These are phyloP conservation scores for Tetrahymena malaccensis DNA, from an alignment of 73 alveolate genomes.

Conservation along the genomic window DNA sequence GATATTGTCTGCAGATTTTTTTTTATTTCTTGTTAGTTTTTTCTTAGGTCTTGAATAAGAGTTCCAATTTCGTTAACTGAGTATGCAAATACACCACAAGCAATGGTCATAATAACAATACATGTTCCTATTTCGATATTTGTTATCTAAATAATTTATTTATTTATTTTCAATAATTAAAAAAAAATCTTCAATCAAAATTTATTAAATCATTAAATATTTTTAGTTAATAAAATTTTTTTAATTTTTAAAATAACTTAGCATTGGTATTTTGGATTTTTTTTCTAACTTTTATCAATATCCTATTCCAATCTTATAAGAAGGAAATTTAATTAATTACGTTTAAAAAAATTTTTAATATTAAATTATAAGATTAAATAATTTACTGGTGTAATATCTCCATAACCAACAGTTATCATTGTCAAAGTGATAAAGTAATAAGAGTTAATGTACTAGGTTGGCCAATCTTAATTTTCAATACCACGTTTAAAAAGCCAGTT, in stretches of 20 bases:
- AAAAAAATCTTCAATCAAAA: neutral
- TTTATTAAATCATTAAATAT: neutral
- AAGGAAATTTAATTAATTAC: neutral
- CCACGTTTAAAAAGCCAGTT: neutral
- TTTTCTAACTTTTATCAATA: too few relatives aligned
- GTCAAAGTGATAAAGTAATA: neutral
- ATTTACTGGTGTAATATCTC: neutral
- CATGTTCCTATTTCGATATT: neutral
- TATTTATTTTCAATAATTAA: neutral
- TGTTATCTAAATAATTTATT: neutral
- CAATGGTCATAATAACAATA: neutral
- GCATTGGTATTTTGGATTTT: too few relatives aligned
- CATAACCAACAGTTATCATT: neutral
- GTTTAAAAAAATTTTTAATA: neutral
- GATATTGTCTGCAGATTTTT: constrained; percentile 25
- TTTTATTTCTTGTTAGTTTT: neutral
- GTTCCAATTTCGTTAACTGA: neutral
- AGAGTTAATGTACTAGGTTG: neutral
- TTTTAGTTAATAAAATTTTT: neutral
- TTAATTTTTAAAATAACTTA: too few relatives aligned
- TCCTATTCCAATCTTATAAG: neutral
- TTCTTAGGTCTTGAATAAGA: neutral
- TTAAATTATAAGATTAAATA: neutral
- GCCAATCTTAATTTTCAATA: neutral
- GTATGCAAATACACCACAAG: neutral